Conservation (phyloP, 306 rosid genomes). For the Casuarina equisetifolia region DNA sequence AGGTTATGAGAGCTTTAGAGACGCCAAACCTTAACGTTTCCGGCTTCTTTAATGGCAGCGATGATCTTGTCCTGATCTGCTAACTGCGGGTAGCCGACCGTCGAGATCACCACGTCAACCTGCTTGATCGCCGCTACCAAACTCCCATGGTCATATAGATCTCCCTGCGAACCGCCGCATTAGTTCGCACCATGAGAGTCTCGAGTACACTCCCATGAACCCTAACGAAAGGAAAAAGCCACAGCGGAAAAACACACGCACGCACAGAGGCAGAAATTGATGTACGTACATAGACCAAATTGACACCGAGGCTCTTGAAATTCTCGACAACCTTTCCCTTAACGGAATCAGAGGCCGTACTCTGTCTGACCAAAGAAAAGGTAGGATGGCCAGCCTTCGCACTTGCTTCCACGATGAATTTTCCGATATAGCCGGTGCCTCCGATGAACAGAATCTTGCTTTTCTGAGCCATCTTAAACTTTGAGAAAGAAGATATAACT, state of each 20-base stretch:
- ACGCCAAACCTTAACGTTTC: slow-evolving; percentile 54
- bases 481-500: too few species aligned
- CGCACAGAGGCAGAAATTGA: not conserved
- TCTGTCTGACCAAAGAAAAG: slow-evolving; percentile 48
- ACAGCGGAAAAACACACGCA: not conserved
- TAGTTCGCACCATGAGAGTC: not conserved
- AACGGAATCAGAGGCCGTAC: slow-evolving; percentile 48
- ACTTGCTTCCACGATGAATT: slow-evolving; percentile 66
- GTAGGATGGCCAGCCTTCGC: slow-evolving; percentile 63
- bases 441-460: slow-evolving; percentile 69
- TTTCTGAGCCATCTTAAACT: slow-evolving; percentile 31
- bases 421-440: slow-evolving; percentile 73
- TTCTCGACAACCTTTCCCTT: slow-evolving; percentile 48
- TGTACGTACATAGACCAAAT: slow-evolving; percentile 37
- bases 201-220: too few species aligned
- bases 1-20: not conserved
- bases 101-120: slow-evolving; percentile 66
- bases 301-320: slow-evolving; percentile 49
- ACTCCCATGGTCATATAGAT: slow-evolving; percentile 57
- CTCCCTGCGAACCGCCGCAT: slow-evolving; percentile 45
- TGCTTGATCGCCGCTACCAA: slow-evolving; percentile 68
- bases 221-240: too few species aligned
- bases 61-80: slow-evolving; percentile 67
- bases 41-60: slow-evolving; percentile 72
- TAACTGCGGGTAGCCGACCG: slow-evolving; percentile 38